Evolutionary conservation across 371 early-diverging fungal genomes (phyloP), one percentile per base, ranked within the genome.

Genomic region (Catenaria anguillulae): DNA sequence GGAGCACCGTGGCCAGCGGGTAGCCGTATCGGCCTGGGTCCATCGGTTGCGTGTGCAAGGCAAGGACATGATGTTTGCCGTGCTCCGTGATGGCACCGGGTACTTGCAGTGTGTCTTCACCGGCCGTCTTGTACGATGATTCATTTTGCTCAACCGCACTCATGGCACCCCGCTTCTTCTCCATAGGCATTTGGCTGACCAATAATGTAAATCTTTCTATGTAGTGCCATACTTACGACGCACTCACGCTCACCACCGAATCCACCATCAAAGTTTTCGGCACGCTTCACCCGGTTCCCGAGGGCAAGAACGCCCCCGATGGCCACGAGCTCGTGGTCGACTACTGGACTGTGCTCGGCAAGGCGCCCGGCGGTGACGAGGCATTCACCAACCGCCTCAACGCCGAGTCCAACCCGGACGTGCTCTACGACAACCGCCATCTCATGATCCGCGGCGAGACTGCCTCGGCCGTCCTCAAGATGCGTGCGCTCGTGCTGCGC

Each of bases 391-490:
- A 87, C 86, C 87, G 87, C 72, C 77, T 96, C 66, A 91, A 83
- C 72, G 75, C 77, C 69, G 92, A 94, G 68, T 83, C 97, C 21
- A 89, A 87, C 70, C 92, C 94, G 35, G 89, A 87, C 55, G 77
- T 93, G 56, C 75, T 91, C 58, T 80, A 88, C 58, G 91, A 98
- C 73, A 86, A 93, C 75, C 93, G 98, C 34, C 99, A 99, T 71
- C 77, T 99, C 56, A 93, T 93, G 26, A 78, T 99, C 66, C 92
- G 99, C 72, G 93, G 92, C 65, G 93, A 96, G 67, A 89, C 83
- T 33, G 81, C 90, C 10, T 87, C 93, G 31, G 80, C 88, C 21
- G 88, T 97, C 55, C 76, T 99, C 62, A 89, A 88, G 73, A 90
- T 93, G 50, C 84, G 99, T 63, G 80, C 93, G 43, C 71, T 86